Base-by-base conservation (phyloP, 768 basidiomycete species). In the Lactarius pseudohatsudake region DNA sequence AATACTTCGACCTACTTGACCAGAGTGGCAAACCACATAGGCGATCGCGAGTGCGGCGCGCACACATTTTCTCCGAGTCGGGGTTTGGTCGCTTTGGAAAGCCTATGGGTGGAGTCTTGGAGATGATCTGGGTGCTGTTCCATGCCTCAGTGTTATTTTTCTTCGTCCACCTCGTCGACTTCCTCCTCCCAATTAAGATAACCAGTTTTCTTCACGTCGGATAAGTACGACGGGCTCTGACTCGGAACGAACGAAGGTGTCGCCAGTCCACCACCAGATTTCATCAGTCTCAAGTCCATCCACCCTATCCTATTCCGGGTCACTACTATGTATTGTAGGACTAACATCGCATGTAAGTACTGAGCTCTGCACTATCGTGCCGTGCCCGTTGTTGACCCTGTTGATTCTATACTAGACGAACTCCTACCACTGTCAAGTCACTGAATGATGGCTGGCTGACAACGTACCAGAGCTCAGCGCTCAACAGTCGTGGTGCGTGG, bases 391-490 rank as follows among this genome's bases (percentile, higher is more conserved):
- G 26, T 26, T 26, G 26, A 26, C 26, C 28, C 28, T 28, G 28
- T 28, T 28, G 28, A 30, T 32, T 32, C 50, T 40, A 22, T 7
- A 34, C 34, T 34, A 69, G 68, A 69, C 57, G 65, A 69, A 32
- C 68, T 69, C 43, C 68, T 65, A 11, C 68, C 50, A 69, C 68
- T 3, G 57, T 69, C 41, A 69, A 69, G 32, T 66, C 68, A 22
- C 30, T 69, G 43, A 69, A 69, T 28, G 68, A 67, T 20, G 53
- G 68, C 28, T 69, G 68, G 68, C 36, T 69, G 34, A 34, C 61
- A 36, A 69, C 68, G 6, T 69, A 62, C 58, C 68, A 69, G 36
- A 62, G 61, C 57, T 62, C 68, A 26, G 56, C 62, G 61, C 57
- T 62, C 68, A 26, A 59, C 62, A 2, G 32, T 67, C 16, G 59